Evolutionary conservation across 2,329 filamentous ascomycete genomes (phyloP).

Genomic region (Cordyceps pruinosa): DNA sequence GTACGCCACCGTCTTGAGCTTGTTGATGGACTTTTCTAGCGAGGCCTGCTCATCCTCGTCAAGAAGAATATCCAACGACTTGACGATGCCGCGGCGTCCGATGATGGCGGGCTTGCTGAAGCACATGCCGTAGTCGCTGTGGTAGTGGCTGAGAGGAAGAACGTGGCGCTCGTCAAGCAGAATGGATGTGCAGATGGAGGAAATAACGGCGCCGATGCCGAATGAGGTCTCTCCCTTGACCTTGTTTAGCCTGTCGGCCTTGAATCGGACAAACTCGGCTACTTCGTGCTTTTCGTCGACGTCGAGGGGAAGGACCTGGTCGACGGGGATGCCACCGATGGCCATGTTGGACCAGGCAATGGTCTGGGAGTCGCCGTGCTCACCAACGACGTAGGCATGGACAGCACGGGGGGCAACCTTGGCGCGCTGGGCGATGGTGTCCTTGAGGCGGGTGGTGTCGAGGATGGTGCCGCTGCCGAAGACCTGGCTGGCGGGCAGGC

Average conservation of each 20-base stretch:
- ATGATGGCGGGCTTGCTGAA: constrained; percentile 43
- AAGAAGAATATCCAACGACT: constrained; percentile 5
- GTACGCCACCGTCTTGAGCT: constrained; percentile 11
- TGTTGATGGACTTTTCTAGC: constrained; percentile 10
- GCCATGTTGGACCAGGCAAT: constrained; percentile 20
- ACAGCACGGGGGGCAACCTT: constrained; percentile 14
- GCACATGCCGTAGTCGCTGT: constrained; percentile 39
- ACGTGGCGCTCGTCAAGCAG: constrained; percentile 40
- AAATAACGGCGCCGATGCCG: constrained; percentile 41
- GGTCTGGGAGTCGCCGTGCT: constrained; percentile 19
- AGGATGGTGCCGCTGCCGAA: constrained; percentile 47
- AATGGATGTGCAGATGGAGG: constrained; percentile 43
- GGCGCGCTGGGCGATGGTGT: constrained; percentile 29
- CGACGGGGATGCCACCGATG: constrained; percentile 16
- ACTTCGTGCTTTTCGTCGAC: constrained; percentile 39
- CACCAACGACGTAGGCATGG: constrained; percentile 19
- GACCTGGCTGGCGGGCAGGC: constrained; percentile 41
- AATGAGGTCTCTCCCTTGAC: constrained; percentile 44
- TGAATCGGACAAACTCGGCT: constrained; percentile 39
- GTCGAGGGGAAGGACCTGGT: constrained; percentile 25
- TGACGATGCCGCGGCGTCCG: constrained; percentile 36
- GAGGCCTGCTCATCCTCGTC: constrained; percentile 13
- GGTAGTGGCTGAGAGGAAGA: constrained; percentile 42
- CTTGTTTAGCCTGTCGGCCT: constrained; percentile 31
- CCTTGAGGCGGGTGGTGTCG: constrained; percentile 43